These are phyloP conservation scores for Alternaria conjuncta DNA, from an alignment of 2,329 filamentous ascomycete genomes.

Conservation along the genomic window DNA sequence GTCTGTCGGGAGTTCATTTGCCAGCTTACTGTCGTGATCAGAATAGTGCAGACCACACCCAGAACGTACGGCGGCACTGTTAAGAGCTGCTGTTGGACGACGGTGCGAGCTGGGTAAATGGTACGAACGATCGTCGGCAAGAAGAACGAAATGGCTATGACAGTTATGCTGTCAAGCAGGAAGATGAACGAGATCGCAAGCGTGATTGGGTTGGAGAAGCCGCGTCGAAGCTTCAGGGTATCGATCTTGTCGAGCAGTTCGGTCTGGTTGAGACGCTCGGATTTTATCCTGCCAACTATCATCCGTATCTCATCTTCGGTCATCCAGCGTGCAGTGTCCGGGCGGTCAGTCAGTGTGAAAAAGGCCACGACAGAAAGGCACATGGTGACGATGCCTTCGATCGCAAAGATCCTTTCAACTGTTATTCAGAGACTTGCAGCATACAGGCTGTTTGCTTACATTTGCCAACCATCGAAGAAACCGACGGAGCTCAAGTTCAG, in stretches of 20 bases:
- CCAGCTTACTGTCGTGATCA: conserved; percentile 65
- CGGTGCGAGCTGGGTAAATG: conserved; percentile 64
- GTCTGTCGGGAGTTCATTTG: conserved; percentile 63
- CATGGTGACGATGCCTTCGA: conserved; percentile 69
- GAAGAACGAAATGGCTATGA: conserved; percentile 72
- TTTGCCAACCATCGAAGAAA: conserved; percentile 63
- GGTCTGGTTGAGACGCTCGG: conserved; percentile 65
- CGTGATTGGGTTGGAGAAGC: conserved; percentile 67
- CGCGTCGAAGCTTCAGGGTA: conserved; percentile 62
- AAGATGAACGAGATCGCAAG: conserved; percentile 63
- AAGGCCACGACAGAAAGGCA: conserved; percentile 64
- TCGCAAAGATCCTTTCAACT: conserved; percentile 61
- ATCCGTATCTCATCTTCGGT: conserved; percentile 65
- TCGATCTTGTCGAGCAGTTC: conserved; percentile 68
- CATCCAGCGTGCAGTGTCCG: conserved; percentile 70
- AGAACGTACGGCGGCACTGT: conserved; percentile 73
- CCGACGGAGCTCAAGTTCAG: conserved; percentile 65
- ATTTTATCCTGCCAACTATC: conserved; percentile 68
- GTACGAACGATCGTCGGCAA: conserved; percentile 69
- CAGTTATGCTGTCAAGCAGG: conserved; percentile 69
- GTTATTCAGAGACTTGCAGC: neutral
- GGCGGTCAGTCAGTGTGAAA: conserved; percentile 68
- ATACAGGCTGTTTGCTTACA: conserved; percentile 44
- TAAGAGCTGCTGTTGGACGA: conserved; percentile 68
- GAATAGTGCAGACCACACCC: conserved; percentile 66